phyloP scores from a whole-genome alignment of 1,139 yeast species.

The Trichomonascaceae sp. region DNA sequence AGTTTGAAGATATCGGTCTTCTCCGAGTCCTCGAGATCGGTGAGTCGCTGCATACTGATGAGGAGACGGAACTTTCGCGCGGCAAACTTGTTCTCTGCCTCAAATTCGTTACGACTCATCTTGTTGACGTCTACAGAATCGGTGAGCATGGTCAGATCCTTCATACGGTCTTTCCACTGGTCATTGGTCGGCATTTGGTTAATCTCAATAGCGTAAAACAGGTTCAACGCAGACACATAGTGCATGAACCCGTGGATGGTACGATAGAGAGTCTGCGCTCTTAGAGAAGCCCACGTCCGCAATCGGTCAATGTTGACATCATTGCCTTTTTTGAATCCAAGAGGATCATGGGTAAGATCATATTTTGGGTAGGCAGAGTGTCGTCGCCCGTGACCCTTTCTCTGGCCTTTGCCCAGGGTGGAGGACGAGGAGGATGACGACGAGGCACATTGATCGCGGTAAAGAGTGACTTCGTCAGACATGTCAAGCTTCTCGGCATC shows the following conservation, averaged over 20 bases:
- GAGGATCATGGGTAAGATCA: slow-evolving; percentile 6
- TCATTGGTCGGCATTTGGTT: neutral
- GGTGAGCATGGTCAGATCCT: slow-evolving; percentile 21
- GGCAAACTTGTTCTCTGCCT: slow-evolving; percentile 37
- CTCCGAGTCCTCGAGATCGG: slow-evolving; percentile 40
- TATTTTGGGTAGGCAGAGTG: no score
- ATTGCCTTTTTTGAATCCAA: slow-evolving; percentile 56
- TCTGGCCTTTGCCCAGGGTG: neutral
- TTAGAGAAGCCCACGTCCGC: slow-evolving; percentile 67
- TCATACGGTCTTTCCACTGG: neutral
- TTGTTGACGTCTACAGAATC: slow-evolving; percentile 28
- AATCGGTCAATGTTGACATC: slow-evolving; percentile 54
- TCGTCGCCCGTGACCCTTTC: no score
- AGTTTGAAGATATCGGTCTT: slow-evolving; percentile 42
- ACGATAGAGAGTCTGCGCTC: slow-evolving; percentile 67
- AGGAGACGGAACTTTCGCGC: slow-evolving; percentile 52
- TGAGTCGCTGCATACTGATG: slow-evolving; percentile 58
- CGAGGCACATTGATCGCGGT: slow-evolving; percentile 1
- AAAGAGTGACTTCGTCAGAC: slow-evolving; percentile 8
- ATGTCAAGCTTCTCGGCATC: neutral
- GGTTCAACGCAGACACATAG: slow-evolving; percentile 52
- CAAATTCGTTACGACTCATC: slow-evolving; percentile 22
- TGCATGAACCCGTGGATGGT: slow-evolving; percentile 70
- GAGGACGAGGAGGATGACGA: neutral
- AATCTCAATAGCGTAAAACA: slow-evolving; percentile 50